phyloP scores from a whole-genome alignment of 2,329 filamentous ascomycete genomes.

The Penicillium sp. region DNA sequence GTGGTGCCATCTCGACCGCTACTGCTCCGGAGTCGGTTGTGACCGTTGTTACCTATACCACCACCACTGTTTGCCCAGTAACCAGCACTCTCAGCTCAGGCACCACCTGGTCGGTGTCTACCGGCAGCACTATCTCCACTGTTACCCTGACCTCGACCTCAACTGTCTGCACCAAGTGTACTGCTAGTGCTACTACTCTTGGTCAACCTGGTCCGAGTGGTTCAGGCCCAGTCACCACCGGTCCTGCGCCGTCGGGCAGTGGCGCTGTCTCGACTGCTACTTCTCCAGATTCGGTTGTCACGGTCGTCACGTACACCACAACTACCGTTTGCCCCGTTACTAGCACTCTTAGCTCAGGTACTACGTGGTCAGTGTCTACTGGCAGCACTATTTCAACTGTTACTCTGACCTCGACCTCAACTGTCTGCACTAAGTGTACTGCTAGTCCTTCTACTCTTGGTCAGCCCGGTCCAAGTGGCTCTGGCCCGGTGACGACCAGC shows the following conservation, averaged over 20 bases:
- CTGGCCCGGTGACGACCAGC: too few species aligned
- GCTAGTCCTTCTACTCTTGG: neutral
- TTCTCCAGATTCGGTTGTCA: neutral
- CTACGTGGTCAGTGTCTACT: conserved; percentile 46
- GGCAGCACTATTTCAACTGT: conserved; percentile 57
- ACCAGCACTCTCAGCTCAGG: too few species aligned
- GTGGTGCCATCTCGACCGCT: too few species aligned
- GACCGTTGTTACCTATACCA: neutral
- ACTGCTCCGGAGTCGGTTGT: too few species aligned
- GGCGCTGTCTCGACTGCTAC: neutral
- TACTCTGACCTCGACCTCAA: conserved; percentile 28
- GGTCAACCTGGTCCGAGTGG: too few species aligned
- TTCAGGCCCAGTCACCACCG: too few species aligned
- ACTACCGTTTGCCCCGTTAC: too few species aligned
- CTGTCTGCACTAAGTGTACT: too few species aligned
- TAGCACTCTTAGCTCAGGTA: too few species aligned
- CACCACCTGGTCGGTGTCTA: conserved; percentile 42
- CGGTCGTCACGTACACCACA: too few species aligned
- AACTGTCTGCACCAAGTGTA: conserved; percentile 14
- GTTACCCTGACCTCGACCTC: conserved; percentile 22
- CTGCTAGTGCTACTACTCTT: conserved; percentile 1
- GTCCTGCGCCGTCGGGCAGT: too few species aligned
- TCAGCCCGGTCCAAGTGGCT: too few species aligned
- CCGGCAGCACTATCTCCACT: conserved; percentile 59
- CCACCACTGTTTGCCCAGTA: conserved; percentile 11